Base-by-base conservation (phyloP, 2,329 filamentous ascomycete species). In the Aspergillus amoenus region DNA sequence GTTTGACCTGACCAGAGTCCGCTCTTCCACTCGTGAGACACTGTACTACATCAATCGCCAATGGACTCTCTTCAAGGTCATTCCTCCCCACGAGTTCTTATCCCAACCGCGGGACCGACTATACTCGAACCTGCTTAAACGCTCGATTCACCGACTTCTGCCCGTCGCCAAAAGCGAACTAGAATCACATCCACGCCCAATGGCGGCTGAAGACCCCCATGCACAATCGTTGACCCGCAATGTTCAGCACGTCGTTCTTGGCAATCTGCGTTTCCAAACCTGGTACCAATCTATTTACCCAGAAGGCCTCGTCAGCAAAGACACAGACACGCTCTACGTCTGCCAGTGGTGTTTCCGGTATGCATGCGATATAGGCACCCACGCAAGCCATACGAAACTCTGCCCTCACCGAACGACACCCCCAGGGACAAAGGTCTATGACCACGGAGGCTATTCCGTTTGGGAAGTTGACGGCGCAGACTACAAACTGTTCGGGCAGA, bases 321-420 rank as follows among this genome's bases (percentile, higher is more conserved):
- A 76, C 39, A 70, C 73, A 15, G 85, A 88, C 62, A 78, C 87
- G 55, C 78, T 97, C 7, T 95, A 93, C 66, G 89, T 97, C 34
- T 99, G 94, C 70, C 88, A 90, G 34, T 89, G 86, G 80, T 99
- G 94, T 78, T 97, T 97, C 81, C 93, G 93, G 70, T 99, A 99
- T 74, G 89, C 88, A 46, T 77, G 76, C 56, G 71, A 77, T 56
- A 68, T 66, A 44, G 61, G 64, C 54, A 64, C 71, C 53, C 78
- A 77, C 61, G 66, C 70, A 8, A 66, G 65, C 42, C 75, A 78
- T 55, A 72, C 62, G 15, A 70, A 78, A 24, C 72, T 79, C 37
- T 92, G 88, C 73, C 79, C 83, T 65, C 73, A 74, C 58, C 79
- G 70, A 55, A 68, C 60, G 83, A 72, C 74, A 22, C 82, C 82